These are phyloP conservation scores for Fraxinus nigra DNA, from an alignment of 305 asterid species.

Conservation along the genomic window DNA sequence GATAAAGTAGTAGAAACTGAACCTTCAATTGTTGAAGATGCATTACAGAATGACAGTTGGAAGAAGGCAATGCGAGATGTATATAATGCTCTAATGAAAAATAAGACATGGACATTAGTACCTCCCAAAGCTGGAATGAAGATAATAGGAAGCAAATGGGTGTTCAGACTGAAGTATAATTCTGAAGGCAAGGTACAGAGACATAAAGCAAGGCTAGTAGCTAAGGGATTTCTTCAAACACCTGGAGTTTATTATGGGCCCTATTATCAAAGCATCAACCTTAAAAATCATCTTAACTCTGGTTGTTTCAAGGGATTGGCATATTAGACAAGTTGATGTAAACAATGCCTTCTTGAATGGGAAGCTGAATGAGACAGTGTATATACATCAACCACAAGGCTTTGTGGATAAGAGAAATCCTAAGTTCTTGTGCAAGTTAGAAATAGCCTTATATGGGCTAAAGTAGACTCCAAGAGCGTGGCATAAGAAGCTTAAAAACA, in stretches of 20 bases:
- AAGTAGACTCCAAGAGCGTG: background rate
- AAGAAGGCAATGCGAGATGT: background rate
- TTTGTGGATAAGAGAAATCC: background rate
- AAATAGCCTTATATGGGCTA: background rate
- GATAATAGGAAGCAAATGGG: background rate
- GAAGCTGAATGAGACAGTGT: background rate
- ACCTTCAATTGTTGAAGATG: background rate
- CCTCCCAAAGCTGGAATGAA: background rate
- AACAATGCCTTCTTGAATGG: background rate
- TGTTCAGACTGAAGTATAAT: background rate
- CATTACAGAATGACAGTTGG: background rate
- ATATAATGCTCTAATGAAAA: background rate
- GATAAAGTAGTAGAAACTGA: background rate
- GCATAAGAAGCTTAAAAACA: background rate
- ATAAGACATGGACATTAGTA: background rate
- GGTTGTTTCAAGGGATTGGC: background rate
- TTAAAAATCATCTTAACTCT: background rate
- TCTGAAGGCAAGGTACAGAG: background rate
- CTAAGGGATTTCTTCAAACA: background rate
- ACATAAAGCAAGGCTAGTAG: background rate
- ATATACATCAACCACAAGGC: background rate
- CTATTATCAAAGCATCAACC: background rate
- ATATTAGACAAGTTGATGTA: background rate
- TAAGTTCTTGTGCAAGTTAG: too few species aligned
- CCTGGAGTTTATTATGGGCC: background rate